Base-by-base conservation (phyloP, 257 asterid species). In the Scutellaria baicalensis region DNA sequence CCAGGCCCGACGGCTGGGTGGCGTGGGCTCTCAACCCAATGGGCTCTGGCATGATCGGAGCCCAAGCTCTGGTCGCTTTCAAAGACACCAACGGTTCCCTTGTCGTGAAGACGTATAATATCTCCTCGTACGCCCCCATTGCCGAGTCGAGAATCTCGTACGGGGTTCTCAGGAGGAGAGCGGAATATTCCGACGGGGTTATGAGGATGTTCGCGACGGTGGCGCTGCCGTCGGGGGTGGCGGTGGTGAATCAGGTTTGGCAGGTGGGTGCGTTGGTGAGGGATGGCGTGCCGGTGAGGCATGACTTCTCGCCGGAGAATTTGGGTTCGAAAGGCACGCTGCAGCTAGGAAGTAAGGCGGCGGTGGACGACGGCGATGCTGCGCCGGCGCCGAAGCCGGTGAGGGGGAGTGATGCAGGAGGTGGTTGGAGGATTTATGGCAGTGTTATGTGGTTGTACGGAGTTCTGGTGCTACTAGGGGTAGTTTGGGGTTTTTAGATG, bases 21-120 rank as follows among this genome's bases (percentile, higher is more conserved):
- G 78, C 91, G 0, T 89, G 93, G 93, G 96, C 89, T 21, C 66
- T 89, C 6, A 86, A 89, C 75, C 96, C 96, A 9, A 80, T 72
- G 0, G 80, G 36, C 14, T 1, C 55, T 10, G 89, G 85, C 45
- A 89, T 89, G 96, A 2, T 70, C 9, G 91, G 96, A 1, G 78
- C 93, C 23, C 95, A 88, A 20, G 12, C 88, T 0, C 73, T 86
- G 23, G n/a, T 83, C 71, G 91, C 90, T 1, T 86, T 81, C 75
- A 72, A 49, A 16, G 64, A 66, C 45, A 18, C 83, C 54, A 66
- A 45, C 20, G 87, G 87, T 0, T 61, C 69, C 45, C 61, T 74
- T 75, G 71, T 73, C 12, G 88, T 84, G 8, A 78, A 74, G 59
- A 74, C 87, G 45, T 82, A 82, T 70, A 82, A 84, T 13, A 75